Base-by-base conservation (phyloP, 371 early-diverging fungal genomes). In the Lichtheimia ramosa region DNA sequence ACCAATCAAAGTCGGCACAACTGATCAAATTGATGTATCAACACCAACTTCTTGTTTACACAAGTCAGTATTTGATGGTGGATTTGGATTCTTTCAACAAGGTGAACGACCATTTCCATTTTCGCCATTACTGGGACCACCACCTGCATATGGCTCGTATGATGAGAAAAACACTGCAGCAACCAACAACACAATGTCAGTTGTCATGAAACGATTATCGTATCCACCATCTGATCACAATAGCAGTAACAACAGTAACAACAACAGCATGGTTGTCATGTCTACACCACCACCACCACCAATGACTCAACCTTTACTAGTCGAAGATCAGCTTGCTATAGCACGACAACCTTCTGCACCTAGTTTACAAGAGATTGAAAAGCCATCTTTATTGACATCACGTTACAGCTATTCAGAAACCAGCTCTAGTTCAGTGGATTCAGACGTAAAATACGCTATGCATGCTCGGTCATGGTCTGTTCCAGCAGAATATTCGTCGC, bases 401-500 rank as follows among this genome's bases (percentile, higher is more conserved):
- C 56, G 24, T 16, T 43, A n/a, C 46, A 55, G 42, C 43, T 43
- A 43, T 43, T 55, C 43, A 25, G 56, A 55, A 10, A 55, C 24
- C 42, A 43, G 39, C 21, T 42, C 42, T 15, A 24, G 43, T 18
- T 15, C 16, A 8, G 21, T 10, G 16, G 23, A 18, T 20, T 43
- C 24, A 42, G 54, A 20, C 28, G 6, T 15, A 5, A 43, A 43
- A 27, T 21, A 25, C 13, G 10, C 27, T n/a, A 43, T 43, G 16
- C 56, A 55, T 43, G 43, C 43, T 43, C 43, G 56, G 16, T 55
- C 56, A 41, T 55, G 56, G 56, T 55, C 61, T 69, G 70, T 40
- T 88, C 81, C 71, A 93, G 94, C 58, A 93, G 77, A 56, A 13
- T 18, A 43, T 10, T n/a, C 20, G 12, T 40, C 23, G 39, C 39